phyloP scores from a whole-genome alignment of 164 flowering plant genomes.

The Stephania cephalantha region DNA sequence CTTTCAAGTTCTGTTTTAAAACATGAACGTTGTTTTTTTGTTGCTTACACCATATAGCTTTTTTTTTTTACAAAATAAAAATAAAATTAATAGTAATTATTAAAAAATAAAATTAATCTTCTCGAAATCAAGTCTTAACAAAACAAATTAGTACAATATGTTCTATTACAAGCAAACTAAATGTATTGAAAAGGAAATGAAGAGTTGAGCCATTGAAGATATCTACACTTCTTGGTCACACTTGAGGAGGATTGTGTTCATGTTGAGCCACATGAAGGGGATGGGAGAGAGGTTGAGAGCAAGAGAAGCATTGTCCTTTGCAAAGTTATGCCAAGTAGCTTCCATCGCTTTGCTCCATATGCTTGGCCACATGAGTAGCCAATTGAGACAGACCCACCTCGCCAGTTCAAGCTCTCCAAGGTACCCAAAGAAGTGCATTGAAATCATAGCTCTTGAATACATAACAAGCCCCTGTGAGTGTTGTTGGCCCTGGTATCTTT shows the following conservation, averaged over 20 bases:
- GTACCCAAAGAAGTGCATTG: conserved; percentile 84
- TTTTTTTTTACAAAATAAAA: too few species aligned
- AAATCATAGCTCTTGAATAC: conserved; percentile 87
- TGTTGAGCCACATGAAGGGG: conserved; percentile 83
- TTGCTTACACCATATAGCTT: too few species aligned
- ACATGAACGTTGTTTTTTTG: too few species aligned
- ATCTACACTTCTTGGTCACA: conserved; percentile 75
- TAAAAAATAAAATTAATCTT: too few species aligned
- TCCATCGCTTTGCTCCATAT: conserved; percentile 71
- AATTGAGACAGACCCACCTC: conserved; percentile 80
- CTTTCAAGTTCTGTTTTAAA: too few species aligned
- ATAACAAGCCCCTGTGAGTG: conserved; percentile 62
- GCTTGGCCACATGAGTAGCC: conserved; percentile 98
- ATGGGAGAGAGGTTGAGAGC: conserved; percentile 72
- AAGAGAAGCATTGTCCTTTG: conserved; percentile 83
- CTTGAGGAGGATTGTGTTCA: conserved; percentile 63
- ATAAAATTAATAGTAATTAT: too few species aligned
- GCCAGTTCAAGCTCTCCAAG: conserved; percentile 92
- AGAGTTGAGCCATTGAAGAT: conserved; percentile 57
- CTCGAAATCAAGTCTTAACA: too few species aligned
- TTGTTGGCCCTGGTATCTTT: conserved; percentile 77
- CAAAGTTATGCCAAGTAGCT: conserved; percentile 64
- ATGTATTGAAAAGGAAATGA: conserved; percentile 75
- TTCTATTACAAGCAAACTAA: too few species aligned
- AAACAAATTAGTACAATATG: too few species aligned